A percentile compares a stretch with the other conserved stretches of the same genome.
These are phyloP conservation scores for Candida succiphila DNA, from an alignment of 805 yeast genomes.

Conservation along the genomic window DNA sequence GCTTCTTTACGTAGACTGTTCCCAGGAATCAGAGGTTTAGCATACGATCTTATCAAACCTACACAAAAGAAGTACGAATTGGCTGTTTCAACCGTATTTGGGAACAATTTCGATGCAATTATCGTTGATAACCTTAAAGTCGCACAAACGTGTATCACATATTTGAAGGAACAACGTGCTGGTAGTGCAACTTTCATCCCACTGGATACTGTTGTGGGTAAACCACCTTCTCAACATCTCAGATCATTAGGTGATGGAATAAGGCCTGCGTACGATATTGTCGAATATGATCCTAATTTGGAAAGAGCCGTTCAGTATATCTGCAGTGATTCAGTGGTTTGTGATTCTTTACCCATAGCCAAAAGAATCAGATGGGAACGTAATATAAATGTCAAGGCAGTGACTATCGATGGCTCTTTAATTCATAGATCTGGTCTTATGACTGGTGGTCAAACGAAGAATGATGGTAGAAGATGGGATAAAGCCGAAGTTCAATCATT, in stretches of 20 bases:
- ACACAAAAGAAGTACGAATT: slow-evolving; percentile 58
- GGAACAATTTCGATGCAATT: slow-evolving; percentile 71
- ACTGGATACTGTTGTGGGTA: slow-evolving; percentile 60
- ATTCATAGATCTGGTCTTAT: slow-evolving; percentile 81
- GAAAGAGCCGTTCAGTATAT: slow-evolving; percentile 76
- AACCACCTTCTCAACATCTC: slow-evolving; percentile 40
- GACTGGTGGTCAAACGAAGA: slow-evolving; percentile 78
- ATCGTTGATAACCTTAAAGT: slow-evolving; percentile 70
- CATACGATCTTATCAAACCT: slow-evolving; percentile 74
- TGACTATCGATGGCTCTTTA: slow-evolving; percentile 75
- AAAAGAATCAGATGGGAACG: slow-evolving; percentile 61
- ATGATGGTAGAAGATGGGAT: slow-evolving; percentile 56
- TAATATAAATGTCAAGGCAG: slow-evolving; percentile 51
- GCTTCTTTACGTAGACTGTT: slow-evolving; percentile 58
- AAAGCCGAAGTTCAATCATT: slow-evolving; percentile 54
- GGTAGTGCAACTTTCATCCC: slow-evolving; percentile 89
- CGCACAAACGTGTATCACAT: slow-evolving; percentile 68
- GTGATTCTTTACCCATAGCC: slow-evolving; percentile 64
- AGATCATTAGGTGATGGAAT: slow-evolving; percentile 44
- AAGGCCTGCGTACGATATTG: slow-evolving; percentile 65
- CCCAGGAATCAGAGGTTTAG: slow-evolving; percentile 79
- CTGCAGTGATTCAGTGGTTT: slow-evolving; percentile 70
- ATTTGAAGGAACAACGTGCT: slow-evolving; percentile 72
- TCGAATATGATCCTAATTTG: slow-evolving; percentile 54
- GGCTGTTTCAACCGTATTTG: slow-evolving; percentile 72